Percentiles rank a stretch among this genome's conserved stretches.
These are phyloP conservation scores for Solanum chilense DNA, from an alignment of 257 asterid genomes.

Conservation along the genomic window DNA sequence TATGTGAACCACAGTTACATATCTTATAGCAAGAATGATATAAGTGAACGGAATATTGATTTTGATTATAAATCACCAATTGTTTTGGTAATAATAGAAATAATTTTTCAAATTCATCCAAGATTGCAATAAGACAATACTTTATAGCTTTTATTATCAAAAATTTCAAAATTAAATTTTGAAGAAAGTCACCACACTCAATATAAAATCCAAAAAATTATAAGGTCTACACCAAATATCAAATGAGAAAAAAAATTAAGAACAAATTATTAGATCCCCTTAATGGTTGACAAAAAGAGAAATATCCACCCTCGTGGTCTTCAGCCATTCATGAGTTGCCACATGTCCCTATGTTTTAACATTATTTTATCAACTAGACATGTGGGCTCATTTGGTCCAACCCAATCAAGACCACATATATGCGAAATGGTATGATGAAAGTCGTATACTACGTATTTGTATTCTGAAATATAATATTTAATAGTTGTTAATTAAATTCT, in stretches of 20 bases:
- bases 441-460: fast-evolving
- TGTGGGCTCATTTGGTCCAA: constrained; percentile 54
- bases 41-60: not conserved
- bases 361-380: constrained; percentile 18
- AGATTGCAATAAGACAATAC: no score
- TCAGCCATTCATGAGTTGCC: not conserved
- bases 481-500: fast-evolving
- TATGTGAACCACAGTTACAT: not conserved
- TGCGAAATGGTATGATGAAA: no score
- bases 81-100: not conserved
- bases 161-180: not conserved
- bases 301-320: not conserved
- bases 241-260: not conserved
- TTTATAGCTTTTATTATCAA: not conserved
- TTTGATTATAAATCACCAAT: not conserved
- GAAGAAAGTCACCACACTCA: not conserved
- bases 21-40: not conserved
- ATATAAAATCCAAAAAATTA: no score
- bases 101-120: not conserved
- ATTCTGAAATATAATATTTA: no score
- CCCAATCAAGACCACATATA: constrained; percentile 16
- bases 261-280: not conserved
- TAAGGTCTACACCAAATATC: not conserved
- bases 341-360: not conserved
- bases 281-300: not conserved